Evolutionary conservation across 1,139 yeast genomes (phyloP).

Genomic region (Blastobotrys buckinghamii): DNA sequence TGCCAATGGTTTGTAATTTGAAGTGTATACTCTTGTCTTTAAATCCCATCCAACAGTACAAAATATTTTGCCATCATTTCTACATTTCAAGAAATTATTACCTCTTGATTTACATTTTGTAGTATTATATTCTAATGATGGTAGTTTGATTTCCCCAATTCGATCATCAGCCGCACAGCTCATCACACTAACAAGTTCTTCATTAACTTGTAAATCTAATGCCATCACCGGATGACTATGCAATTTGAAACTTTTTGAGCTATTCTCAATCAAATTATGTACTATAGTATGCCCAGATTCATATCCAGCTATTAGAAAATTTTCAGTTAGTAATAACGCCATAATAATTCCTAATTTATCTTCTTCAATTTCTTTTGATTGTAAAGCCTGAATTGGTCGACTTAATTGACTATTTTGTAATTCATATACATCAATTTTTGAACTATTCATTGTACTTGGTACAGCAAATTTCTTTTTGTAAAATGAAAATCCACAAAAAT

Average conservation of each 20-base stretch:
- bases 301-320: conserved; percentile 32
- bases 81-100: conserved; percentile 25
- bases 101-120: conserved; percentile 29
- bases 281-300: conserved; percentile 36
- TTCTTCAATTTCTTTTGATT: conserved; percentile 1
- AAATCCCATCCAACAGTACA: conserved; percentile 40
- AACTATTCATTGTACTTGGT: conserved; percentile 36
- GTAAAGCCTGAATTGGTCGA: conserved; percentile 11
- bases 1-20: conserved; percentile 20
- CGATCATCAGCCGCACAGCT: neutral
- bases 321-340: conserved; percentile 30
- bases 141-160: neutral
- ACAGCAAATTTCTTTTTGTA: conserved; percentile 24
- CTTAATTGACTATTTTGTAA: conserved; percentile 12
- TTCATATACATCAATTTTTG: conserved; percentile 32
- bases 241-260: conserved; percentile 19
- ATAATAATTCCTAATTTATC: conserved; percentile 34
- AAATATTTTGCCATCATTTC: conserved; percentile 29
- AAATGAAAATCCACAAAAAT: conserved; percentile 34
- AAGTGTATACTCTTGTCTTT: conserved; percentile 29
- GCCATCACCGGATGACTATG: conserved; percentile 33
- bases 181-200: neutral
- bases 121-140: neutral
- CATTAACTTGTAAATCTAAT: neutral
- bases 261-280: conserved; percentile 14